Evolutionary conservation across 2,329 filamentous ascomycete species (phyloP).

Genomic region (Eurotiales sp.): DNA sequence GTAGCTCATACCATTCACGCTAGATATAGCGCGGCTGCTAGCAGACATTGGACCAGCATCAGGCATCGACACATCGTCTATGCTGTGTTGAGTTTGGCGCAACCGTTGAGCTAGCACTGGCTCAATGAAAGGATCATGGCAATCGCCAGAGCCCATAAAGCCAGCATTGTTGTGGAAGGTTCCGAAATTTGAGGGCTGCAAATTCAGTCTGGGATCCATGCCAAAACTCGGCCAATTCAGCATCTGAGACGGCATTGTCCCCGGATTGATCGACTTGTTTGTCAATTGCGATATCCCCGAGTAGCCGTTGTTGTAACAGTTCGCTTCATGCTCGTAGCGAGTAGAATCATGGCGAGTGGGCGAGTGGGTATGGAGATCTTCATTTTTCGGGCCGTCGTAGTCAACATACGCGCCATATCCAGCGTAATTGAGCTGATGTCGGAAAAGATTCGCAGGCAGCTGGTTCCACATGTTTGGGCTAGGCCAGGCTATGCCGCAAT

Average conservation of each 20-base stretch:
- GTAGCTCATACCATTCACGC: conserved; percentile 39
- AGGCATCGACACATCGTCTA: conserved; percentile 48
- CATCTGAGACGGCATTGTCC: neutral
- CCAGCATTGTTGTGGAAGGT: neutral
- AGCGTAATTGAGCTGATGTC: conserved; percentile 26
- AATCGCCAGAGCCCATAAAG: conserved; percentile 14
- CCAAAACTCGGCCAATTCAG: conserved; percentile 10
- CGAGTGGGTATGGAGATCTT: conserved; percentile 62
- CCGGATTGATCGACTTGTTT: conserved; percentile 26
- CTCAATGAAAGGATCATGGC: conserved; percentile 41
- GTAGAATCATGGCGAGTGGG: conserved; percentile 43
- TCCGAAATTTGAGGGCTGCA: conserved; percentile 8
- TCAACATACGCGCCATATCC: conserved; percentile 9
- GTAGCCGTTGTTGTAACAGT: too few relatives aligned
- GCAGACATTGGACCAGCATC: conserved; percentile 39
- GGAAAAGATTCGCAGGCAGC: conserved; percentile 35
- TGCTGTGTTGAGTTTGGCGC: conserved; percentile 32
- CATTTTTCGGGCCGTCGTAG: conserved; percentile 36
- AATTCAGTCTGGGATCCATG: conserved; percentile 24
- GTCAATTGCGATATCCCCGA: conserved; percentile 25
- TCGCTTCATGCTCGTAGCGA: conserved; percentile 13
- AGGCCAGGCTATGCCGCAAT: conserved; percentile 74
- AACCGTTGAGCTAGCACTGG: conserved; percentile 28
- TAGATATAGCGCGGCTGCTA: conserved; percentile 39
- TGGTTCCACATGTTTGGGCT: conserved; percentile 66